A percentile compares a stretch with the other conserved stretches of the same genome.
Evolutionary conservation across 2,329 filamentous ascomycete genomes (phyloP).

Genomic region (Pseudocercospora ulei): DNA sequence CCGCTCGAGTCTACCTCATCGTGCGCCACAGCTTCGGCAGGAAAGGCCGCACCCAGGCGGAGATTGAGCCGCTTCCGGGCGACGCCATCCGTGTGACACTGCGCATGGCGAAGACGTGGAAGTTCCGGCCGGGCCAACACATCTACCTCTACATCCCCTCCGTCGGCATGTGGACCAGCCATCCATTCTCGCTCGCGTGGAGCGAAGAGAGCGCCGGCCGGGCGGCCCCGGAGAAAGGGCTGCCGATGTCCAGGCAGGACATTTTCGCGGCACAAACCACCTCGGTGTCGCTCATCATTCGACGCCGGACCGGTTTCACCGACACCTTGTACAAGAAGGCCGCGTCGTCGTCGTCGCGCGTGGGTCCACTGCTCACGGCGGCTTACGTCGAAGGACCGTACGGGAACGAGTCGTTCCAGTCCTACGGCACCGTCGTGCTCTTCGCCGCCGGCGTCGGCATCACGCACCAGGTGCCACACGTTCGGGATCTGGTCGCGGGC

Average conservation of each 20-base stretch:
- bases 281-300: slow-evolving; percentile 71
- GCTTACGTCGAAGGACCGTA: slow-evolving; percentile 88
- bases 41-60: slow-evolving; percentile 54
- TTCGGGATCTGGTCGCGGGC: slow-evolving; percentile 54
- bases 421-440: slow-evolving; percentile 82
- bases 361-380: slow-evolving; percentile 50
- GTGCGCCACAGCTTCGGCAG: slow-evolving; percentile 56
- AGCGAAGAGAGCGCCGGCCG: slow-evolving; percentile 51
- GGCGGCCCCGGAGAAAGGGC: slow-evolving; percentile 38
- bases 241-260: slow-evolving; percentile 45
- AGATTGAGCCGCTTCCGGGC: slow-evolving; percentile 66
- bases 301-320: slow-evolving; percentile 80
- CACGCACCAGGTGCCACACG: slow-evolving; percentile 84
- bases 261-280: slow-evolving; percentile 42
- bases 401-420: slow-evolving; percentile 67
- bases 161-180: slow-evolving; percentile 62
- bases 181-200: slow-evolving; percentile 73
- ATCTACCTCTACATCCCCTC: slow-evolving; percentile 69
- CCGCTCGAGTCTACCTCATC: slow-evolving; percentile 50
- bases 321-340: slow-evolving; percentile 67
- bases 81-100: slow-evolving; percentile 65
- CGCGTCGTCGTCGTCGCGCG: slow-evolving; percentile 39
- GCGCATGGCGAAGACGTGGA: slow-evolving; percentile 66
- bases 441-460: slow-evolving; percentile 91
- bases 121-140: slow-evolving; percentile 64